Base-by-base conservation (phyloP, 2,329 filamentous ascomycete species). In the Sclerotinia minor region DNA sequence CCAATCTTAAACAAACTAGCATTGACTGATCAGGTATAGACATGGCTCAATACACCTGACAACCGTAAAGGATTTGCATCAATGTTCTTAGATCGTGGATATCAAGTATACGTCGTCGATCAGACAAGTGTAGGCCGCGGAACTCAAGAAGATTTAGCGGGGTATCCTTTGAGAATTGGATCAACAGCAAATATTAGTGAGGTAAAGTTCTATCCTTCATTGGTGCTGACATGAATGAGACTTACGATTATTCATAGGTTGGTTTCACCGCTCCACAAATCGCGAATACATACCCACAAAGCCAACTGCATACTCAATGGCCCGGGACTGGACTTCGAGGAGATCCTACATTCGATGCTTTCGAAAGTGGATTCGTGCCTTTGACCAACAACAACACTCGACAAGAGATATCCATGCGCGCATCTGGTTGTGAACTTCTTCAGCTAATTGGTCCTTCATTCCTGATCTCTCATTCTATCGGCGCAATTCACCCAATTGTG, bases 11-110 rank as follows among this genome's bases (percentile, higher is more conserved):
- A 17, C 15, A 17, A 53, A 24, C n/a, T 8, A 24, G 45, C 29
- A 50, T 50, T 13, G 29, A 17, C 64, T 69, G 44, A 71, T 38
- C 9, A 55, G 15, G 11, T n/a, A 32, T 35, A 77, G 75, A 79
- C 79, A 61, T 81, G 78, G 76, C 75, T 80, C 24, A 81, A 82
- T 68, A 83, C 80, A 47, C 81, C 81, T 5, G 81, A 83, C 68
- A 79, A 79, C 49, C 76, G 79, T 8, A 73, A 77, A 69, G 82
- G 82, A 47, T 83, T 81, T 80, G 80, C 80, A 0, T 81, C 80
- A 0, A 80, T 79, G 70, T 82, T 82, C 68, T 73, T 83, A 17
- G 74, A 77, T 17, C 72, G 78, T 49, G 82, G 81, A 13, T 82
- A 82, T 69, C 75, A 77, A 47, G 76, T 81, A 54, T 83, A 83